These are phyloP conservation scores for Coemansia sp. DNA, from an alignment of 192 early-diverging fungal genomes.

Conservation along the genomic window DNA sequence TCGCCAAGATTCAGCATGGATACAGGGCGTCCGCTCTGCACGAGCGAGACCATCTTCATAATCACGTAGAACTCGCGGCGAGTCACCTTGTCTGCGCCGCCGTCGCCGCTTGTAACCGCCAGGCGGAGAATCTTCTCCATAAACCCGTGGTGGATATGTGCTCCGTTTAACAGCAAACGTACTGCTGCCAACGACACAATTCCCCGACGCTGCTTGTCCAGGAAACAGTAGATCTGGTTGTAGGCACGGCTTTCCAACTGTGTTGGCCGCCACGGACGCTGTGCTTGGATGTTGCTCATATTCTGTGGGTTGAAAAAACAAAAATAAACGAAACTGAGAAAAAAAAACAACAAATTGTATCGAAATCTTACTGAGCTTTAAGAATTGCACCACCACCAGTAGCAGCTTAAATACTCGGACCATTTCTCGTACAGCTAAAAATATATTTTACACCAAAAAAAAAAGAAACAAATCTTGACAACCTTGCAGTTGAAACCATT, in stretches of 20 bases:
- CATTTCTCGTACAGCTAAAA: not conserved
- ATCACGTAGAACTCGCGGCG: constrained; percentile 31
- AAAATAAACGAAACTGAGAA: not conserved
- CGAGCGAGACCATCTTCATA: constrained; percentile 35
- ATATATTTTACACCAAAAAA: not conserved
- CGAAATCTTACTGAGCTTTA: not conserved
- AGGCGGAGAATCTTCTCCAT: constrained; percentile 13
- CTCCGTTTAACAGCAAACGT: constrained; percentile 9
- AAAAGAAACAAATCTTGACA: no score
- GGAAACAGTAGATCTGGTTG: constrained; percentile 25
- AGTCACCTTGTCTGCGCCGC: constrained; percentile 10
- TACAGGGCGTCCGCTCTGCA: constrained; percentile 20
- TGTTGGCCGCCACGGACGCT: constrained; percentile 38
- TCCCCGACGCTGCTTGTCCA: constrained; percentile 13
- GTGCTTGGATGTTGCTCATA: not conserved
- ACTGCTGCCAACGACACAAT: constrained; percentile 3
- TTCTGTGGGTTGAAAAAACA: not conserved
- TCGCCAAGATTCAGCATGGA: constrained; percentile 16
- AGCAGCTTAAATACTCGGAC: not conserved
- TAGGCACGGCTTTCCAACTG: constrained; percentile 30
- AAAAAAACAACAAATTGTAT: not conserved
- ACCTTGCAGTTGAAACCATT: not conserved
- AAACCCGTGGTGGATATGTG: constrained; percentile 14
- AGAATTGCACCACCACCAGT: not conserved
- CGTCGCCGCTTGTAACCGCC: constrained; percentile 3